A percentile compares a stretch with the other conserved stretches of the same genome.
These are phyloP conservation scores for Actinomortierella ambigua DNA, from an alignment of 371 early-diverging fungal genomes.

Conservation along the genomic window DNA sequence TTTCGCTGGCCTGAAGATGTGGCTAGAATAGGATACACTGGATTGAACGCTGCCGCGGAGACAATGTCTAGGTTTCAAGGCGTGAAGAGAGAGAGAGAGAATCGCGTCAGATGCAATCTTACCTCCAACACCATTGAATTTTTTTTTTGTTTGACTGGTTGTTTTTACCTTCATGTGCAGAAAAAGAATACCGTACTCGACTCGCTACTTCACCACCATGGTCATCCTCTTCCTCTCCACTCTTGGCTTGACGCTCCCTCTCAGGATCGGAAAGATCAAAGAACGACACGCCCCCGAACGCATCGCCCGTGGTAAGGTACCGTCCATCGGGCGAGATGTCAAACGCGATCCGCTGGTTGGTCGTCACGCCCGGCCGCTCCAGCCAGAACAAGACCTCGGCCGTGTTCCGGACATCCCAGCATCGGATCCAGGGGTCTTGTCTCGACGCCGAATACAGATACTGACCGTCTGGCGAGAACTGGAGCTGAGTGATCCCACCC, in stretches of 20 bases:
- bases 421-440: constrained; percentile 54
- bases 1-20: constrained; percentile 73
- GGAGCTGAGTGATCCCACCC: constrained; percentile 52
- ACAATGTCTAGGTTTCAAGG: constrained; percentile 50
- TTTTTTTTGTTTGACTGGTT: too few species aligned
- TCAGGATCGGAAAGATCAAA: constrained; percentile 51
- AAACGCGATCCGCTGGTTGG: constrained; percentile 73
- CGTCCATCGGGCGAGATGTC: constrained; percentile 64
- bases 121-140: too few species aligned
- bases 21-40: constrained; percentile 61
- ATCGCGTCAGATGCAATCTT: neutral
- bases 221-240: constrained; percentile 16
- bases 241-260: constrained; percentile 1
- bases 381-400: constrained; percentile 57
- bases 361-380: constrained; percentile 56
- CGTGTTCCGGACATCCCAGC: constrained; percentile 78
- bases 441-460: constrained; percentile 67
- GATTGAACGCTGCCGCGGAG: constrained; percentile 62
- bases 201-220: constrained; percentile 5
- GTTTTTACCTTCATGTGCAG: neutral
- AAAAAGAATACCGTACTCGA: constrained; percentile 10
- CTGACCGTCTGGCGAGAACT: constrained; percentile 67
- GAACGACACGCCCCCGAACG: constrained; percentile 55
- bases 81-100: neutral
- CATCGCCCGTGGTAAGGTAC: constrained; percentile 62